Evolutionary conservation across 306 rosid genomes (phyloP), one percentile per base, ranked within the genome.

Genomic region (Urtica urens): DNA sequence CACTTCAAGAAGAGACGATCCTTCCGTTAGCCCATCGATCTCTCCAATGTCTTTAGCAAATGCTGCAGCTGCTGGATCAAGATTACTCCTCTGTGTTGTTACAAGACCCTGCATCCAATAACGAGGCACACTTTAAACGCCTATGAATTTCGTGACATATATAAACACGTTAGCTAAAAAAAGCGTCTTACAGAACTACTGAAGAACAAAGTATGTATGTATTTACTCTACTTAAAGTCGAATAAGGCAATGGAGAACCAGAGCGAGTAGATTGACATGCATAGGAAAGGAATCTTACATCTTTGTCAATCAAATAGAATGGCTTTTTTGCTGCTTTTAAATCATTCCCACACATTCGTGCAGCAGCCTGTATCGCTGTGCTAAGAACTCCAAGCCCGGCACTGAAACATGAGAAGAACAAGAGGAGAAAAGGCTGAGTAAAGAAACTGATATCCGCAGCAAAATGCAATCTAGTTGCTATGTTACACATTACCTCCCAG

Each of bases 321-420:
- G 72, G 82, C 49, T 78, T 82, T 63, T 74, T 82, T 35, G 79
- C 85, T 37, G 78, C 71, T 45, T 38, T 12, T 60, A 66, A 85
- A 38, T 74, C 63, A 61, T 72, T 79, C 51, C 92, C 96, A 55
- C 72, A 38, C 71, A 82, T 85, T 67, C 72, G 77, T 64, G 85
- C 68, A 71, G 76, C 78, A 69, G 99, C 85, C 65, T 85, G 83
- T 60, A 73, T 49, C 63, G 93, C 87, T 84, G 69, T 82, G 65
- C 53, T 73, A 49, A 92, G 86, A 67, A 92, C 94, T 49, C 99
- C 99, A 55, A 92, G 87, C 72, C 99, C 99, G 26, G 99, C 99
- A 71, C 96, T 92, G 83, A 72, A 77, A 54, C 44, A 64, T 1
- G 52, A 30, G 21, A 62, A 40, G 54, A 49, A 21, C 44, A 57